Evolutionary conservation across 2,329 filamentous ascomycete species (phyloP), one percentile per base, ranked within the genome.

Genomic region (Nothophaeocryptopus gaeumannii): DNA sequence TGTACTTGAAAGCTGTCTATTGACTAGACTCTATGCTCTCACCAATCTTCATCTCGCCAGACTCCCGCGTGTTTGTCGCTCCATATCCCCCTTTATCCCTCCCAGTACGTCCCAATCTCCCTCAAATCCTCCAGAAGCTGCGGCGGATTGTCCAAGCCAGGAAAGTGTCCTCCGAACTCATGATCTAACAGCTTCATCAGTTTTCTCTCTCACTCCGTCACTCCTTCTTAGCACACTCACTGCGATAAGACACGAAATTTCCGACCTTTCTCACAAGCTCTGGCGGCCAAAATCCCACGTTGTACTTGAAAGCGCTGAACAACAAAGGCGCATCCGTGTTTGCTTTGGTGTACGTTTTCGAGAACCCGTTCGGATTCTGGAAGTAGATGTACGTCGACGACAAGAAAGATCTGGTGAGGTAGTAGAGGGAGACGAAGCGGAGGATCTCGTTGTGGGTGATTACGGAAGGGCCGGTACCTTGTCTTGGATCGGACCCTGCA

Each of bases 161-260:
- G 49, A 29, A 52, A 52, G 12, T 52, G 49, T n/a, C 49, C 49
- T 9, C 49, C 44, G 13, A 52, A 52, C 20, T 47, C 50, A 35
- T 52, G 44, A 41, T 47, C 39, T 46, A n/a, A 16, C 11, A 26
- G n/a, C 9, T n/a, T 15, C 14, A n/a, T 39, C 12, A 45, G 13
- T 8, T 8, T 31, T 20, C n/a, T 26, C 14, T 4, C n/a, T n/a
- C 12, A 14, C 5, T 11, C 15, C 12, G 8, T 30, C 26, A 29
- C 30, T 29, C 39, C 4, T 29, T 5, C 7, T 41, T 26, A 41
- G 29, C 3, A 14, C n/a, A 49, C 50, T 46, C 46, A 47, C 53
- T 59, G 55, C 41, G 57, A 44, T 68, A 71, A 45, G 63, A 68
- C 30, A 67, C 66, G 51, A 71, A 33, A 54, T 70, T 68, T 13